phyloP scores from a whole-genome alignment of 192 early-diverging fungal genomes.

The Phlyctochytrium planicorne region DNA sequence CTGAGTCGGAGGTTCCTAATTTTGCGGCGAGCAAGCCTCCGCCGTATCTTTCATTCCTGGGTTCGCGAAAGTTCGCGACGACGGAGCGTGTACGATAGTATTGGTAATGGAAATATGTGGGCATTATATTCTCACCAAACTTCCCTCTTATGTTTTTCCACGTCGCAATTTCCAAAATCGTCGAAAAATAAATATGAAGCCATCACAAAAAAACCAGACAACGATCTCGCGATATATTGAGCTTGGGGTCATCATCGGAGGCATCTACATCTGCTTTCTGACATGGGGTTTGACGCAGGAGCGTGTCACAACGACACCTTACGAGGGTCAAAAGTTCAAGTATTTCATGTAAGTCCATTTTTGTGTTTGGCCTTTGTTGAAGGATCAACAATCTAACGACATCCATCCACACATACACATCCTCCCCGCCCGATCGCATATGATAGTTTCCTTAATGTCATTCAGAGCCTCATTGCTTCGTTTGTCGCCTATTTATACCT shows the following conservation, averaged over 20 bases:
- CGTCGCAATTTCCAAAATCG: no score
- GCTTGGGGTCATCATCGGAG: constrained; percentile 64
- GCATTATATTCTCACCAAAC: no score
- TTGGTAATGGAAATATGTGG: no score
- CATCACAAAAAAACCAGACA: no score
- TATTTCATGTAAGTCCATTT: constrained; percentile 69
- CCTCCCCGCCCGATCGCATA: neutral
- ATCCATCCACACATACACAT: neutral
- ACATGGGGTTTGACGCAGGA: constrained; percentile 96
- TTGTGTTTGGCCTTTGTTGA: neutral
- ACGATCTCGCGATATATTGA: no score
- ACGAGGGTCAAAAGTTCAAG: constrained; percentile 64
- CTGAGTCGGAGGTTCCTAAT: no score
- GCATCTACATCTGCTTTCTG: constrained; percentile 95
- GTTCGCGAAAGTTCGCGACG: no score
- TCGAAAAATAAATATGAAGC: no score
- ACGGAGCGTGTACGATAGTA: no score
- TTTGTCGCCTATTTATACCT: constrained; percentile 76
- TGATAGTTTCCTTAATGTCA: constrained; percentile 71
- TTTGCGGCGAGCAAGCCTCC: no score
- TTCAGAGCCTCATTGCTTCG: constrained; percentile 79
- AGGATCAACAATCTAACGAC: neutral
- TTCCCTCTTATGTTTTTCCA: no score
- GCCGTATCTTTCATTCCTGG: no score
- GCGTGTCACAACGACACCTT: constrained; percentile 80